These are phyloP conservation scores for Euphorbia pulcherrima DNA, from an alignment of 345 rosid genomes.

Conservation along the genomic window DNA sequence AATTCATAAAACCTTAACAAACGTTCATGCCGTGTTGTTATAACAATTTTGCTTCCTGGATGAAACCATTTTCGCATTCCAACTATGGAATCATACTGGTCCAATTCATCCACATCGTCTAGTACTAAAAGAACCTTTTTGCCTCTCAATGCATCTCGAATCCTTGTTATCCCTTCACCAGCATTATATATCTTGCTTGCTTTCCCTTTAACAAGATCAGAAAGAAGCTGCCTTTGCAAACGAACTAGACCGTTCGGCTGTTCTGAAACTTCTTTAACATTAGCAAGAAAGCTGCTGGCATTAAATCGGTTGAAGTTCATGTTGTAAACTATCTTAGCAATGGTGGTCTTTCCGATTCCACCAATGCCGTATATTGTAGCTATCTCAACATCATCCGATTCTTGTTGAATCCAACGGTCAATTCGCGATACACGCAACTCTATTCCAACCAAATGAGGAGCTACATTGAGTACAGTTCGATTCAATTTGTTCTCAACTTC, in stretches of 20 bases:
- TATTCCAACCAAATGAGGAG: slow-evolving; percentile 21
- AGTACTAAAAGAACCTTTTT: slow-evolving; percentile 10
- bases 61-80: slow-evolving; percentile 13
- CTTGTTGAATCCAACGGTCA: slow-evolving; percentile 23
- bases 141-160: neutral
- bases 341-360: slow-evolving; percentile 26
- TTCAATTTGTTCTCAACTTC: slow-evolving; percentile 13
- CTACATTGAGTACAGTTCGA: slow-evolving; percentile 16
- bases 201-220: slow-evolving; percentile 13
- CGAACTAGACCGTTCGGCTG: slow-evolving; percentile 13
- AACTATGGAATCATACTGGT: slow-evolving; percentile 6
- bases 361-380: slow-evolving; percentile 31
- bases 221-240: slow-evolving; percentile 27
- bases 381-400: slow-evolving; percentile 19
- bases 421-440: slow-evolving; percentile 11
- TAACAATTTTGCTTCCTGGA: slow-evolving; percentile 15
- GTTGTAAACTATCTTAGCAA: slow-evolving; percentile 22
- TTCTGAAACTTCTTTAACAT: slow-evolving; percentile 20
- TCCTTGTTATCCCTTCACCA: slow-evolving; percentile 17
- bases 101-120: slow-evolving; percentile 11
- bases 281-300: slow-evolving; percentile 24
- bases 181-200: neutral
- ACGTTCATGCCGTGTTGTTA: slow-evolving; percentile 9
- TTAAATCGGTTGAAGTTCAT: slow-evolving; percentile 23
- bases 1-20: neutral